Base-by-base conservation (phyloP, 2,329 filamentous ascomycete genomes). In the Cadophora malorum region DNA sequence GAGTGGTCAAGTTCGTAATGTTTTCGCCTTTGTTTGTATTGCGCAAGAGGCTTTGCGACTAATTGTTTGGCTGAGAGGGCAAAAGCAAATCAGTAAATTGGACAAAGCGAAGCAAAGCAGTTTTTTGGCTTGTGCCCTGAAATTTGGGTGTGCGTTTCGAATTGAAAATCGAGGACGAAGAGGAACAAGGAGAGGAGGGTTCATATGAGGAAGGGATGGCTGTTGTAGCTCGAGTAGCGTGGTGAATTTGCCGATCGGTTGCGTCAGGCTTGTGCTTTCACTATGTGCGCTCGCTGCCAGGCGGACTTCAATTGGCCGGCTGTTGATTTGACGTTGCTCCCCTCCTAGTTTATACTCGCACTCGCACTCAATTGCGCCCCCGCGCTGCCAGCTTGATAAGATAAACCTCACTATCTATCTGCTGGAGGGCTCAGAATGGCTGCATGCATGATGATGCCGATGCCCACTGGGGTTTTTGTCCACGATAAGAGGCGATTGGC, bases 401-500 rank as follows among this genome's bases (percentile, higher is more conserved):
- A 53, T 16, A 63, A 25, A 35, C n/a, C 5, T 31, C 4, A 63
- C 52, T 58, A 41, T 38, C 35, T 38, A 38, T 64, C 35, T 64
- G 21, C 33, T 62, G 56, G 52, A 25, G 6, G 25, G 23, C 45
- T 64, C 45, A 41, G 33, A 52, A 64, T 23, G 41, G 60, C 38
- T 25, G 21, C 35, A 64, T 64, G 71, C 68, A 69, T 64, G 64
- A 69, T 64, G 65, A 68, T 69, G 64, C 62, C 59, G 61, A 64
- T 49, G 45, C 45, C 28, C 41, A 55, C 62, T 61, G 58, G 64
- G 64, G 41, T 31, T 38, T 60, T 33, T 19, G 23, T 23, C 50
- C n/a, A 59, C 70, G 71, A 73, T 73, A 73, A 67, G 69, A 63
- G 64, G 61, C 66, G 68, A 71, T 71, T 71, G 70, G 71, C 68